Conservation (phyloP, 1,139 yeast genomes). For the Kodamaea plutei region DNA sequence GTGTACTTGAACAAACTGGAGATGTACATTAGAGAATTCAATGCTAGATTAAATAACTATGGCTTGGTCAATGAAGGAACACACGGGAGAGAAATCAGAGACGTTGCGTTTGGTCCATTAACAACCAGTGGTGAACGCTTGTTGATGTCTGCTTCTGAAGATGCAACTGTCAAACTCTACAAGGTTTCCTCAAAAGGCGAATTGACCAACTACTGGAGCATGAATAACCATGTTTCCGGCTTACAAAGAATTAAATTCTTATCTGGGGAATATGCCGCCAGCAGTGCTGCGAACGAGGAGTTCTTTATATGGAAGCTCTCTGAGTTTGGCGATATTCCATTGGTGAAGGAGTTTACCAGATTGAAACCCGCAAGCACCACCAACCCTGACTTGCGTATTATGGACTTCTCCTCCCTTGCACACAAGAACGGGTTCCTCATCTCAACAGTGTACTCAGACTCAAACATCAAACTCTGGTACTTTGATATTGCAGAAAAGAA, state of each 20-base stretch:
- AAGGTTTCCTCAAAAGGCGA: constrained; percentile 39
- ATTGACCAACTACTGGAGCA: constrained; percentile 51
- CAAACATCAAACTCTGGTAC: constrained; percentile 64
- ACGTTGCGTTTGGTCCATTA: constrained; percentile 46
- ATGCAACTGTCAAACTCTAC: constrained; percentile 67
- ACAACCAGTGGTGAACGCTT: constrained; percentile 19
- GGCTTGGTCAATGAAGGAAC: constrained; percentile 53
- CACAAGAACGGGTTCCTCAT: constrained; percentile 45
- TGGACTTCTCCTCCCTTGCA: constrained; percentile 65
- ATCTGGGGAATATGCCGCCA: constrained; percentile 38
- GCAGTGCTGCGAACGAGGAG: constrained; percentile 91
- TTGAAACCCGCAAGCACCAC: constrained; percentile 42
- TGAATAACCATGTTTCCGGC: constrained; percentile 84
- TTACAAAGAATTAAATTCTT: constrained; percentile 71
- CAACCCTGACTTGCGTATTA: constrained; percentile 79
- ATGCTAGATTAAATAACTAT: constrained; percentile 17
- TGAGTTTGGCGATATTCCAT: constrained; percentile 31
- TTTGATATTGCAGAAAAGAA: constrained; percentile 31
- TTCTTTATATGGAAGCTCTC: constrained; percentile 70
- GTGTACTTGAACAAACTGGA: constrained; percentile 57
- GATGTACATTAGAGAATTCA: constrained; percentile 26
- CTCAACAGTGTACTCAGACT: constrained; percentile 79
- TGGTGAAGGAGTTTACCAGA: constrained; percentile 42
- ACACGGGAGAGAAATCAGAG: constrained; percentile 87
- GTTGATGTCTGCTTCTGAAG: constrained; percentile 82